Percentiles rank a stretch among this genome's conserved stretches.
These are phyloP conservation scores for Thermothielavioides terrestris DNA, from an alignment of 495 filamentous ascomycete species.

Conservation along the genomic window DNA sequence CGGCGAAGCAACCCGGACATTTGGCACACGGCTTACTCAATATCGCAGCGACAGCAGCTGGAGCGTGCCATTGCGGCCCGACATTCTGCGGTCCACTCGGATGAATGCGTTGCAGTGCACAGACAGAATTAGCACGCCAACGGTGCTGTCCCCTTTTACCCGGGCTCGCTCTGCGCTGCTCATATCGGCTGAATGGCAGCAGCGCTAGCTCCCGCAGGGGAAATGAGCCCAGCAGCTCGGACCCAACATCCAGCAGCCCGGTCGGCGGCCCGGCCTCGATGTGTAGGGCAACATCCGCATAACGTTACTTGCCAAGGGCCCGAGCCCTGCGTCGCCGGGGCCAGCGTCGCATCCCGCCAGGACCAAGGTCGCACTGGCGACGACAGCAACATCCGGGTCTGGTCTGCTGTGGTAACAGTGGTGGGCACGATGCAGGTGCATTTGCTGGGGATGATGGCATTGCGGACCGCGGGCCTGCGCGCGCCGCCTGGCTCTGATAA, in stretches of 20 bases:
- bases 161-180: no score
- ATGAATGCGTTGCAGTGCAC: no score
- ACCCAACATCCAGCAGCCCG: background rate
- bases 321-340: background rate
- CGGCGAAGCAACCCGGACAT: no score
- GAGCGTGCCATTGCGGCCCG: no score
- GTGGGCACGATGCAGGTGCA: background rate
- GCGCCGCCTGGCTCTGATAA: background rate
- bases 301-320: background rate
- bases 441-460: background rate
- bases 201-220: slow-evolving; percentile 4
- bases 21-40: no score
- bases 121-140: no score
- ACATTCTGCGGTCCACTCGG: background rate
- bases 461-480: background rate
- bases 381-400: background rate
- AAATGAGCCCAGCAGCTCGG: background rate
- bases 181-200: slow-evolving; percentile 8
- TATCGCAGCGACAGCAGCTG: no score
- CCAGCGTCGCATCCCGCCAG: background rate
- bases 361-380: slow-evolving; percentile 1
- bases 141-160: slow-evolving; percentile 4
- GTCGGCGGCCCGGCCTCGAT: slow-evolving; percentile 1
- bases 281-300: background rate
- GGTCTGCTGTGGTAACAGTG: no score